Conservation (phyloP, 2,329 filamentous ascomycete species). For the Polychaeton citri region DNA sequence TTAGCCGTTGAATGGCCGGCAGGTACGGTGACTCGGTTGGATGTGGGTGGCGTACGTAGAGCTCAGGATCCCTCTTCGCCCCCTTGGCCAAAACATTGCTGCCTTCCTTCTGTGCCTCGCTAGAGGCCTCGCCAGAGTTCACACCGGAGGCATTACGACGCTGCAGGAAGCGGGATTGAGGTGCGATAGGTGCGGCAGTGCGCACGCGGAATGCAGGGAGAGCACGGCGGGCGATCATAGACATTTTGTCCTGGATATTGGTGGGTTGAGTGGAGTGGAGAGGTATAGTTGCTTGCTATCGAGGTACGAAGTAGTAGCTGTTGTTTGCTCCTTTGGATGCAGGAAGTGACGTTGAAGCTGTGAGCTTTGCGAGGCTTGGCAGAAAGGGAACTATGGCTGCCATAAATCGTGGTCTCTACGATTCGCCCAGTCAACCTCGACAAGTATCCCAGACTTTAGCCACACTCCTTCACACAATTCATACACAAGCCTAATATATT, state of each 20-base stretch:
- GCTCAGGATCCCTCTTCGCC: conserved; percentile 58
- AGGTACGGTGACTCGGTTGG: background rate
- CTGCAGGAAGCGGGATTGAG: conserved; percentile 10
- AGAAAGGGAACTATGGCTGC: too few species aligned
- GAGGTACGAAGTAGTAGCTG: too few species aligned
- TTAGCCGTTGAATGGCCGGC: conserved; percentile 1
- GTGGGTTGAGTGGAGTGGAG: conserved; percentile 7
- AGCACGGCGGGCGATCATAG: conserved; percentile 31
- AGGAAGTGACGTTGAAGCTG: conserved; percentile 1
- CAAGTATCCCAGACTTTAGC: too few species aligned
- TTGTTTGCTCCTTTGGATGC: too few species aligned
- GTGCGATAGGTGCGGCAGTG: conserved; percentile 21
- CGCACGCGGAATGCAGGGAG: conserved; percentile 27
- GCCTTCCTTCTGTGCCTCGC: conserved; percentile 28
- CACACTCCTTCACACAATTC: too few species aligned
- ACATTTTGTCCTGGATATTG: conserved; percentile 23
- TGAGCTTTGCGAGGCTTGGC: background rate
- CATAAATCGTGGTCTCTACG: too few species aligned
- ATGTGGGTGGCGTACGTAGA: conserved; percentile 60
- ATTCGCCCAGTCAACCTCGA: too few species aligned
- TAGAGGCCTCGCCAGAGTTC: conserved; percentile 28
- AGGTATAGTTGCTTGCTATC: too few species aligned
- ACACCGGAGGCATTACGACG: conserved; percentile 25
- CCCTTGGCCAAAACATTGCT: conserved; percentile 44
- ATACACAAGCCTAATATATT: too few species aligned